A percentile compares a stretch with the other conserved stretches of the same genome.
These are phyloP conservation scores for Calonectria multiphialidica DNA, from an alignment of 2,329 filamentous ascomycete genomes.

Conservation along the genomic window DNA sequence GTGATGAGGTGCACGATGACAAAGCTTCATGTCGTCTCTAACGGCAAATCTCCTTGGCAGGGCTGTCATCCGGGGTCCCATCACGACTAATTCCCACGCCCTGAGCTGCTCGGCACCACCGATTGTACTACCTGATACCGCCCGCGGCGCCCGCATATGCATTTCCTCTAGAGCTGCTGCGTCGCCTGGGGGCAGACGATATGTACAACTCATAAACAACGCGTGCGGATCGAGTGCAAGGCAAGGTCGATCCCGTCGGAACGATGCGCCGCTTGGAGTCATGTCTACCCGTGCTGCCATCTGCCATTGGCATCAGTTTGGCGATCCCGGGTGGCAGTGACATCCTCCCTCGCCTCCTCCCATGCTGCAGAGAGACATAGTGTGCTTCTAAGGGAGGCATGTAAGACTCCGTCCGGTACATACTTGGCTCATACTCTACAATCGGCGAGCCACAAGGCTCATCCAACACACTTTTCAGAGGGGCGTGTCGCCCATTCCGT, in stretches of 20 bases:
- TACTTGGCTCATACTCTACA: background rate
- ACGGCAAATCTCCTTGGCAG: background rate
- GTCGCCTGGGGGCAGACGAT: background rate
- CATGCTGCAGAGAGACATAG: background rate
- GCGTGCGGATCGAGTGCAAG: background rate
- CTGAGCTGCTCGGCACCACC: background rate
- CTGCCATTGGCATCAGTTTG: background rate
- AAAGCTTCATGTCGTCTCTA: background rate
- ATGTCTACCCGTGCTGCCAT: constrained; percentile 30
- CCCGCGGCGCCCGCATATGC: background rate
- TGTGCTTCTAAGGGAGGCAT: background rate
- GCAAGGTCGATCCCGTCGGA: background rate
- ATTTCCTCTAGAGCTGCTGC: background rate
- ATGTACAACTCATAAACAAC: background rate
- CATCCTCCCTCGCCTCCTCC: background rate
- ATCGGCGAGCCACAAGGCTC: background rate
- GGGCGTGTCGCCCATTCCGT: constrained; percentile 19
- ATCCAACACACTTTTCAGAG: constrained; percentile 6
- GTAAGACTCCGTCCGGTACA: background rate
- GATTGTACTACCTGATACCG: background rate
- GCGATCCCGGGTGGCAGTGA: background rate
- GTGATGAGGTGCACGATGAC: background rate
- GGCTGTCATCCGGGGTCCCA: constrained; percentile 3
- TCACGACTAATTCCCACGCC: constrained; percentile 3
- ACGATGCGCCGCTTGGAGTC: constrained; percentile 29